These are phyloP conservation scores for Phytophthora meadii DNA, from an alignment of 352 stramenopile genomes.

Conservation along the genomic window DNA sequence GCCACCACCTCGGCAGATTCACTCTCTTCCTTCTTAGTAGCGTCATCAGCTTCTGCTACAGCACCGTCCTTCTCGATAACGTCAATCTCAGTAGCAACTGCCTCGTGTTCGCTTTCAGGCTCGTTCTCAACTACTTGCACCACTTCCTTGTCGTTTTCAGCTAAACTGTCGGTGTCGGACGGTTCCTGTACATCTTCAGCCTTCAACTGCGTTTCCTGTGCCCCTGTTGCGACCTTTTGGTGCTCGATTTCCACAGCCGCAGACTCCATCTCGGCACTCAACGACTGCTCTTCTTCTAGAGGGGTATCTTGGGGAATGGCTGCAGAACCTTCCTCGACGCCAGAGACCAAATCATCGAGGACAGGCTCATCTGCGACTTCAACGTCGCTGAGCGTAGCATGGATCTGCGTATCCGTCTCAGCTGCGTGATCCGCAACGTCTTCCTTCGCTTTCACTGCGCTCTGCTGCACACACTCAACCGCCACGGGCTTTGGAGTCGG, in stretches of 20 bases:
- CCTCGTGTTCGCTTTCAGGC: not conserved
- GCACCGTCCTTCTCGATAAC: not conserved
- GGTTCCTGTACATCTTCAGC: not conserved
- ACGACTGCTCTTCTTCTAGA: slow-evolving; percentile 2
- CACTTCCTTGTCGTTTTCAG: not conserved
- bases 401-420: slow-evolving; percentile 29
- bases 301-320: slow-evolving; percentile 31
- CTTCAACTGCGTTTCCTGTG: slow-evolving; percentile 6
- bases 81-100: not conserved
- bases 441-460: not conserved
- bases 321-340: slow-evolving; percentile 26
- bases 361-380: slow-evolving; percentile 29
- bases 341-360: slow-evolving; percentile 8
- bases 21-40: not conserved
- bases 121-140: not conserved
- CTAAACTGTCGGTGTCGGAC: slow-evolving; percentile 21
- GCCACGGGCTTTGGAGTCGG: not conserved
- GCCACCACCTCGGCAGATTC: not conserved
- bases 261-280: slow-evolving; percentile 9
- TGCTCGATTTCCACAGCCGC: not conserved
- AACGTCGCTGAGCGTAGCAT: slow-evolving; percentile 14
- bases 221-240: slow-evolving; percentile 12
- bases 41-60: not conserved
- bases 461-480: not conserved
- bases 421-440: slow-evolving; percentile 8